Conservation (phyloP, 169 alveolate species). For the Cryptosporidium xiaoi region DNA sequence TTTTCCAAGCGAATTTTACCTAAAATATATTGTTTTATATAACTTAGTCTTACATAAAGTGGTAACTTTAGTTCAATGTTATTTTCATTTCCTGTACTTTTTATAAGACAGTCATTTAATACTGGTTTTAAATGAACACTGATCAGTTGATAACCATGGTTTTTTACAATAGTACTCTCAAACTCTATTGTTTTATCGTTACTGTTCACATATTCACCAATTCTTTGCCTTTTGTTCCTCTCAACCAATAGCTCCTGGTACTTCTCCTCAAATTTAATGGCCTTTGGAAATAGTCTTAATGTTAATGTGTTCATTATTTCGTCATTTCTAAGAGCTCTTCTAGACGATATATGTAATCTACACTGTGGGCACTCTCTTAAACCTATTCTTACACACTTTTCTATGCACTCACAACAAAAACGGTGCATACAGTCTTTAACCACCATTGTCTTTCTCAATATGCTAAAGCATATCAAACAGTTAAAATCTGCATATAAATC, state of each 20-base stretch:
- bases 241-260: conserved; percentile 40
- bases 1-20: conserved; percentile 48
- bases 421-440: conserved; percentile 85
- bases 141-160: background rate
- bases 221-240: conserved; percentile 12
- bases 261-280: conserved; percentile 40
- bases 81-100: background rate
- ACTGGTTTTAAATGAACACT: conserved; percentile 30
- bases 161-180: background rate
- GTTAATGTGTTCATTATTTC: conserved; percentile 79
- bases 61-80: conserved; percentile 35
- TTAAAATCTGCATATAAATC: conserved; percentile 67
- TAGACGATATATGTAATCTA: conserved; percentile 82
- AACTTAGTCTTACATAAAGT: conserved; percentile 16
- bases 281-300: conserved; percentile 79
- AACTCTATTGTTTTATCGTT: background rate
- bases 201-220: background rate
- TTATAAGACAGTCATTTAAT: background rate
- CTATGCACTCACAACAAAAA: conserved; percentile 85
- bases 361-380: conserved; percentile 85
- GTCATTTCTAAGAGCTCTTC: conserved; percentile 80
- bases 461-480: conserved; percentile 44
- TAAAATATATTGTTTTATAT: conserved; percentile 24
- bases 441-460: conserved; percentile 75
- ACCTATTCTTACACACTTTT: conserved; percentile 84